Conservation (phyloP, 139 green algal genomes). For the Desmodesmus armatus region DNA sequence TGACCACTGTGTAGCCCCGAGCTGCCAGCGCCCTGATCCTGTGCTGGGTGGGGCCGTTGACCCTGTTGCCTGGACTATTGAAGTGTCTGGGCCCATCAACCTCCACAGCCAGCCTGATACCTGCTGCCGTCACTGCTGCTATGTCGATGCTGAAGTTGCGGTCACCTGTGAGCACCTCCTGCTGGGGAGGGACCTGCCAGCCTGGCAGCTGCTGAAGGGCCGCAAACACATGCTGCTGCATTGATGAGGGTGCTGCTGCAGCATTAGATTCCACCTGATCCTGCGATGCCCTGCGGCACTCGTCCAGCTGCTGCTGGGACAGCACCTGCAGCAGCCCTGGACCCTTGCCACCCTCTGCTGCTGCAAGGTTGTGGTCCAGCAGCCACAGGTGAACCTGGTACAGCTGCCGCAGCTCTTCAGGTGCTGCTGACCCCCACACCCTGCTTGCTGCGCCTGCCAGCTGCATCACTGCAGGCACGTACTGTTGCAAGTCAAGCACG, state of each 20-base stretch:
- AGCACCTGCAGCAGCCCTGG: no score
- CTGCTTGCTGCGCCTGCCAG: background rate
- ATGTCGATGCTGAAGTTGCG: background rate
- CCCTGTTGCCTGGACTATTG: background rate
- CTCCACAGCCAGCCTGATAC: no score
- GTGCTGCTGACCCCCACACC: background rate
- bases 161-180: background rate
- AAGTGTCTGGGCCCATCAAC: no score
- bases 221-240: constrained; percentile 27
- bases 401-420: background rate
- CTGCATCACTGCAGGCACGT: background rate
- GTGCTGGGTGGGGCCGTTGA: background rate
- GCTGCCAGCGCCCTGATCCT: constrained; percentile 27
- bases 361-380: background rate
- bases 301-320: no score
- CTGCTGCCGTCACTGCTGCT: no score
- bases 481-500: background rate
- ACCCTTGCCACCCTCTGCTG: background rate
- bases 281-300: no score
- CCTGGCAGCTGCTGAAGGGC: background rate
- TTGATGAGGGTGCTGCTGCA: no score
- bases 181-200: background rate
- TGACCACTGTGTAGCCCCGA: constrained; percentile 30
- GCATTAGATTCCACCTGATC: no score
- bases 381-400: constrained; percentile 36